Base-by-base conservation (phyloP, 768 basidiomycete genomes). In the Mycena latifolia region DNA sequence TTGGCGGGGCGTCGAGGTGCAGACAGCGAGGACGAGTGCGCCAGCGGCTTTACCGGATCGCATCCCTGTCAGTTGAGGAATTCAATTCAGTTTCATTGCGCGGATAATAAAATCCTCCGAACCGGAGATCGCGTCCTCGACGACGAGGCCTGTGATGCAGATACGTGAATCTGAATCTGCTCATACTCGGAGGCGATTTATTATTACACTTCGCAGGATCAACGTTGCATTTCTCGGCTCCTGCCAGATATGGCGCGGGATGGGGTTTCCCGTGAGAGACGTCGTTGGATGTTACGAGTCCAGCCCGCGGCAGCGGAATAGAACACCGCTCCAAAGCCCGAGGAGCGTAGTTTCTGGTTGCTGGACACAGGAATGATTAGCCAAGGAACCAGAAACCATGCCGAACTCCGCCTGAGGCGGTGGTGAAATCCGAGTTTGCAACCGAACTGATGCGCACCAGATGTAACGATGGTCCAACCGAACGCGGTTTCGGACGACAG, bases 41-140 rank as follows among this genome's bases (percentile, higher is more conserved):
- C 94, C 93, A 20, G 94, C 92, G 9, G 91, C 89, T 31, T 52
- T 66, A 4, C 69, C 69, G 53, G 69, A 59, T 43, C 33, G 55
- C 22, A 70, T 66, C 12, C 69, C 69, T 70, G 22, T 6, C 15
- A n/a, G n/a, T n/a, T n/a, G n/a, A n/a, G n/a, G n/a, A n/a, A n/a
- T 14, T 14, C 25, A 33, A 25, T 14, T 48, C 24, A 18, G 31
- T 27, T 37, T 24, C 8, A 31, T 18, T 17, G 24, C 25, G 15
- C 43, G 22, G 46, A 47, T 25, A 22, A 47, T 24, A 47, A 1
- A 24, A 25, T 15, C 5, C 5, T 15, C 94, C 94, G 18, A 92
- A 85, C 96, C 96, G 17, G 93, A 90, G 5, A 94, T 91, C 2
- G 96, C 95, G 72, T 98, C 96, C 72, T 96, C 95, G 4, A 98